A percentile compares a stretch with the other conserved stretches of the same genome.
These are phyloP conservation scores for Coprinopsis cinerea DNA, from an alignment of 768 basidiomycete species.

Conservation along the genomic window DNA sequence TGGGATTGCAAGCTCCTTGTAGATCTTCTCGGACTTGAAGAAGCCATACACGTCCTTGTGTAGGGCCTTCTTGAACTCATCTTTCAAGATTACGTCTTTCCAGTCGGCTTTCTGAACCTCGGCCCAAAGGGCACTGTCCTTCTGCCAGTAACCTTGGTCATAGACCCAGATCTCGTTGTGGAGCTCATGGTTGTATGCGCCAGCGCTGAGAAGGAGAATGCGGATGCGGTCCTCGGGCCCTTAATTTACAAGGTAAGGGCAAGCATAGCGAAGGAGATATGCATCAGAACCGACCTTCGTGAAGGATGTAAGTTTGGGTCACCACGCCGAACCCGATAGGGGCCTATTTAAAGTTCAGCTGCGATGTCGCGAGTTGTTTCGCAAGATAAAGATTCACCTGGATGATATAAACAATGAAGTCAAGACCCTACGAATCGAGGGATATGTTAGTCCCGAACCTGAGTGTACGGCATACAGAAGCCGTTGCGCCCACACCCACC, in stretches of 20 bases:
- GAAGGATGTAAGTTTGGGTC: constrained; percentile 46
- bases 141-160: constrained; percentile 64
- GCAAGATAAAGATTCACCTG: constrained; percentile 31
- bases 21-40: constrained; percentile 67
- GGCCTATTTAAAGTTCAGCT: constrained; percentile 19
- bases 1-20: constrained; percentile 69
- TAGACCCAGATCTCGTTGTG: constrained; percentile 77
- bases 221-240: constrained; percentile 45
- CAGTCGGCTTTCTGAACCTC: constrained; percentile 63
- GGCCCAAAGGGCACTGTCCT: constrained; percentile 54
- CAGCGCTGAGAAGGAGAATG: constrained; percentile 46
- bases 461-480: neutral
- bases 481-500: constrained; percentile 31
- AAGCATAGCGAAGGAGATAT: neutral
- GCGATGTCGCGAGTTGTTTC: neutral
- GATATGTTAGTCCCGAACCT: neutral
- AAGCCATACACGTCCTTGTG: constrained; percentile 77
- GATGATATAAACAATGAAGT: constrained; percentile 50
- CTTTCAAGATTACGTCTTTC: constrained; percentile 69
- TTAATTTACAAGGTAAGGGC: constrained; percentile 5
- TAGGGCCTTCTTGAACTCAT: constrained; percentile 58
- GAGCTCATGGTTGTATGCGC: constrained; percentile 44
- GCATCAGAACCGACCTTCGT: constrained; percentile 38
- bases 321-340: constrained; percentile 22
- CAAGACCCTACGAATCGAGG: constrained; percentile 34